Conservation (phyloP, 202 grass and related monocot species). For the Hordeum pubiflorum region DNA sequence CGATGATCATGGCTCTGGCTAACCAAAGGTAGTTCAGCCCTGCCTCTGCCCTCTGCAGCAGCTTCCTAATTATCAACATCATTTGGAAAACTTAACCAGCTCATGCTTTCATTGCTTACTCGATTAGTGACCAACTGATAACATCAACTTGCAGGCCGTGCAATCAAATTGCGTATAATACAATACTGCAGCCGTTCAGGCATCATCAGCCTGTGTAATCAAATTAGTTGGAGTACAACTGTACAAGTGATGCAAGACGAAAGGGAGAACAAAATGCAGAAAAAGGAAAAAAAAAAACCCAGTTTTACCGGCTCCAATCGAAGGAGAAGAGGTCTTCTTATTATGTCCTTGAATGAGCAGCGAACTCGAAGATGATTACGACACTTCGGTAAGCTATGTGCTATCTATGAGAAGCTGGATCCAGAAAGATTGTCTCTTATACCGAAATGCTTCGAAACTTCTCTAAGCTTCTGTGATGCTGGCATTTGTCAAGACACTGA, state of each 20-base stretch:
- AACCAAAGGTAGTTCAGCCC: not conserved
- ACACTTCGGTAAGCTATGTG: not conserved
- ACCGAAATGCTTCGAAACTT: not conserved
- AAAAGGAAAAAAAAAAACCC: not conserved
- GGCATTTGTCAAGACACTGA: not conserved
- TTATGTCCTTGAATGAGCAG: not conserved
- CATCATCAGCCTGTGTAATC: not conserved
- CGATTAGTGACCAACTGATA: not conserved
- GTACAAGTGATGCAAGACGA: not conserved
- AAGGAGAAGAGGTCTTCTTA: not conserved
- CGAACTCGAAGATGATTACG: not conserved
- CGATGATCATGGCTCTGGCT: not conserved
- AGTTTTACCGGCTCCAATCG: not conserved
- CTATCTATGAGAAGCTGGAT: not conserved
- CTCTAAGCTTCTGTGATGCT: not conserved
- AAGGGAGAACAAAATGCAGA: not conserved
- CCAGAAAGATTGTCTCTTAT: not conserved
- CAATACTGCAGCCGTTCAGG: not conserved
- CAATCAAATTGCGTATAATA: not conserved
- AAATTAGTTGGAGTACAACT: not conserved
- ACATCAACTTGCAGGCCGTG: not conserved
- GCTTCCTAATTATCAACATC: not conserved
- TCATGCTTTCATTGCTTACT: not conserved
- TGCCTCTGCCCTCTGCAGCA: not conserved
- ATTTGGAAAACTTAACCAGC: not conserved